A percentile compares a stretch with the other conserved stretches of the same genome.
These are phyloP conservation scores for Endogone sp. DNA, from an alignment of 192 early-diverging fungal genomes.

Conservation along the genomic window DNA sequence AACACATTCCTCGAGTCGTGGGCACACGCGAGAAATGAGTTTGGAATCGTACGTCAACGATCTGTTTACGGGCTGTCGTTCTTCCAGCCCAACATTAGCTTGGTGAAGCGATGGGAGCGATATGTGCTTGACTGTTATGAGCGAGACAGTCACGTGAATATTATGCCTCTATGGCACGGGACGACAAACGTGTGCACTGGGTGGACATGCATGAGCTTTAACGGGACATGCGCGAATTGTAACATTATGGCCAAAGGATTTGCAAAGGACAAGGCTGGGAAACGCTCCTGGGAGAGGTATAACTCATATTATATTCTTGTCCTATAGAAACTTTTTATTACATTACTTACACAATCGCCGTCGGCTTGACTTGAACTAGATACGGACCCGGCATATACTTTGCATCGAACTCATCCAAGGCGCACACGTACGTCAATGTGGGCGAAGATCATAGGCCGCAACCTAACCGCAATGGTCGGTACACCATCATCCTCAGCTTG, in stretches of 20 bases:
- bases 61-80: neutral
- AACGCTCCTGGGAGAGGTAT: neutral
- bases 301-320: no score
- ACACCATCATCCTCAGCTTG: neutral
- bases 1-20: neutral
- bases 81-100: neutral
- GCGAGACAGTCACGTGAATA: neutral
- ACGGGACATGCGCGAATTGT: neutral
- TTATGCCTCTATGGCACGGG: neutral
- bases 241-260: neutral
- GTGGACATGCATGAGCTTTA: neutral
- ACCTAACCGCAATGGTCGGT: neutral
- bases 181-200: neutral
- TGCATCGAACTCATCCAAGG: neutral
- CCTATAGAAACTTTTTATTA: no score
- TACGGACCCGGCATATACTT: neutral
- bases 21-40: neutral
- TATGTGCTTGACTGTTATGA: neutral
- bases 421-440: neutral
- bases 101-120: neutral
- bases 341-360: no score
- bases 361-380: no score
- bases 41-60: neutral
- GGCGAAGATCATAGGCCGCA: neutral
- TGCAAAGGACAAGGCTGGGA: neutral